Percentiles rank a stretch among this genome's conserved stretches.
These are phyloP conservation scores for Suillus paluster DNA, from an alignment of 768 basidiomycete species.

Conservation along the genomic window DNA sequence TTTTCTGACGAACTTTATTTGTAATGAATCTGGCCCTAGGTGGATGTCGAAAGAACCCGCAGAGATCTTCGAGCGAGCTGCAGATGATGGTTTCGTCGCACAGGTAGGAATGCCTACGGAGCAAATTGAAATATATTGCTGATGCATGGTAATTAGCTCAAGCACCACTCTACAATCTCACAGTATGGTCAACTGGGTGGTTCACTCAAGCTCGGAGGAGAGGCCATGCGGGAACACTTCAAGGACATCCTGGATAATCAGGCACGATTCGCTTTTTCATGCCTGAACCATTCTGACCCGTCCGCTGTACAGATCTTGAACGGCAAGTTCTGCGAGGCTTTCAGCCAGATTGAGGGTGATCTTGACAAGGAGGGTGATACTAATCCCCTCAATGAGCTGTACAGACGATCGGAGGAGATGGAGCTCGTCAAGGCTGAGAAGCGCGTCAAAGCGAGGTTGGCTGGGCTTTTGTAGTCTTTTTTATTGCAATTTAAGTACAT, in stretches of 20 bases:
- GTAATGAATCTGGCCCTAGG: constrained; percentile 35
- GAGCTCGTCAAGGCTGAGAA: constrained; percentile 65
- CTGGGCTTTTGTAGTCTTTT: constrained; percentile 39
- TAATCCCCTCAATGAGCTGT: constrained; percentile 61
- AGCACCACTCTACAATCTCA: constrained; percentile 63
- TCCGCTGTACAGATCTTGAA: constrained; percentile 53
- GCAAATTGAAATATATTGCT: neutral
- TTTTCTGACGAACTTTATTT: neutral
- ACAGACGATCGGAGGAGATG: constrained; percentile 51
- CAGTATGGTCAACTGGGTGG: constrained; percentile 67
- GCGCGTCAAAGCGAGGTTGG: constrained; percentile 54
- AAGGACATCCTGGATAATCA: constrained; percentile 62
- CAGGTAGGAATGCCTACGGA: constrained; percentile 42
- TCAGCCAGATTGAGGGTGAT: constrained; percentile 58
- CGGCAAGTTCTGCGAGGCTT: constrained; percentile 59
- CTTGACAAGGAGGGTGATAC: constrained; percentile 57
- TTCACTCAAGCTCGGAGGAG: constrained; percentile 58
- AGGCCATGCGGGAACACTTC: constrained; percentile 54
- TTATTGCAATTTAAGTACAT: constrained; percentile 1
- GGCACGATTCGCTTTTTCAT: constrained; percentile 31
- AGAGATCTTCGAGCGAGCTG: constrained; percentile 69
- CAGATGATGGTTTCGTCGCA: constrained; percentile 65
- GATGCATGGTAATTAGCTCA: constrained; percentile 43
- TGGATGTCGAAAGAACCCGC: constrained; percentile 78
- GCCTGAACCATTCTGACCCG: neutral